Conservation (phyloP, 2,329 filamentous ascomycete species). For the Xylaria sp. region DNA sequence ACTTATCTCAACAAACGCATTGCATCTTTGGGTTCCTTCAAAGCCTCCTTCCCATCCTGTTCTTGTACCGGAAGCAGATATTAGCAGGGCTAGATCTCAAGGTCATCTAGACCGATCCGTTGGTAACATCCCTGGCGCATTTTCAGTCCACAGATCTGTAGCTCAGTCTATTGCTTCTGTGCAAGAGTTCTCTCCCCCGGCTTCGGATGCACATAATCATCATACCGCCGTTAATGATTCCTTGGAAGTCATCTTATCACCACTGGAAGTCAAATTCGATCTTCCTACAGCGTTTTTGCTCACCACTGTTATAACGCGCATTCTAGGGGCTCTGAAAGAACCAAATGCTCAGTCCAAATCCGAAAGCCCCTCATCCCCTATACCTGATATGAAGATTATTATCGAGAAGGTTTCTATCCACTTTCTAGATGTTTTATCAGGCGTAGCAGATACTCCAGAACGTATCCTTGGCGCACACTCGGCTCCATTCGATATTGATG, state of each 20-base stretch:
- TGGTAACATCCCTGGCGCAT: conserved; percentile 70
- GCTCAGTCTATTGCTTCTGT: conserved; percentile 42
- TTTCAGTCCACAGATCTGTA: conserved; percentile 60
- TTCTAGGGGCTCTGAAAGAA: conserved; percentile 59
- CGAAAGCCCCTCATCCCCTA: conserved; percentile 37
- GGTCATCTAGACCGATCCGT: conserved; percentile 46
- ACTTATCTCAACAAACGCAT: conserved; percentile 60
- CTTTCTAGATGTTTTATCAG: conserved; percentile 65
- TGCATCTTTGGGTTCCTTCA: conserved; percentile 67
- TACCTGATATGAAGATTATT: conserved; percentile 57
- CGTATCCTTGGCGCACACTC: conserved; percentile 56
- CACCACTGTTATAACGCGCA: conserved; percentile 61
- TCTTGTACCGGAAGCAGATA: conserved; percentile 39
- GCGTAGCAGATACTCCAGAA: conserved; percentile 62
- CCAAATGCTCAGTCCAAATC: conserved; percentile 33
- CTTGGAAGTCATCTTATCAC: conserved; percentile 64
- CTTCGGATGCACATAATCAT: conserved; percentile 23
- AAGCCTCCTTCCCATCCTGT: conserved; percentile 59
- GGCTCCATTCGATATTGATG: conserved; percentile 58
- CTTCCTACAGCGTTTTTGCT: conserved; percentile 67
- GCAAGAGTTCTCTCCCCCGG: conserved; percentile 28
- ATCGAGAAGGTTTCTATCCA: conserved; percentile 64
- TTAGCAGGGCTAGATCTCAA: conserved; percentile 9
- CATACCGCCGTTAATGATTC: conserved; percentile 47
- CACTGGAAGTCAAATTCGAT: conserved; percentile 65